Base-by-base conservation (phyloP, 371 early-diverging fungal genomes). In the Aphelidium insulamus region DNA sequence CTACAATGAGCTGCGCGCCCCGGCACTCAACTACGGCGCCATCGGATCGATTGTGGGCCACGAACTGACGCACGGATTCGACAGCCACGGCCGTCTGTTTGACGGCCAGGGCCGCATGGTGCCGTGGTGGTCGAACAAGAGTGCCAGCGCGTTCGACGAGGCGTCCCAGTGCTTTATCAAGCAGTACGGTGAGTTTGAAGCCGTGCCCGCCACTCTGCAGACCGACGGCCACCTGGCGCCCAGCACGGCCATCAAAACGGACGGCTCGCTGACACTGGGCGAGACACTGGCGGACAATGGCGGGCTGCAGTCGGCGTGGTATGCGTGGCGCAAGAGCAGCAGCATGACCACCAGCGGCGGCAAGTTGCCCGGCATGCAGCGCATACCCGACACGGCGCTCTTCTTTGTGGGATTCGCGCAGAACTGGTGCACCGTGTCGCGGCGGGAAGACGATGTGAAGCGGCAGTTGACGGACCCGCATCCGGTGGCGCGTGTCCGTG, bases 221-320 rank as follows among this genome's bases (percentile, higher is more conserved):
- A 47, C 52, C 0, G 36, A 59, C 4, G 21, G 37, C 28, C 52
- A 40, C 20, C 48, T 39, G 17, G 34, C 37, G 20, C 47, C 41
- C 7, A 44, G 44, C 22, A 26, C 12, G 9, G 36, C 45, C 4
- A 37, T 40, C 12, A 24, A 41, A 30, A 50, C 72, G 17, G 54
- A 69, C 37, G 69, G 72, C 23, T 40, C 58, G 36, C 26, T 66
- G 21, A 76, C 75, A 0, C 45, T 75, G 8, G 59, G 60, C 14
- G 76, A 76, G 40, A 77, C 75, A 42, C 38, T 80, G 23, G 74
- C 81, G 3, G 81, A 80, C 42, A 73, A 72, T 35, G 77, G 77
- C 9, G 81, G 77, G 12, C 12, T 68, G 20, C 37, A 33, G n/a
- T 43, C 42, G 22, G 46, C 62, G 0, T 57, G 45, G 15, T 28